Evolutionary conservation across 73 alveolate species (phyloP).

Genomic region (Tetrahymena malaccensis): DNA sequence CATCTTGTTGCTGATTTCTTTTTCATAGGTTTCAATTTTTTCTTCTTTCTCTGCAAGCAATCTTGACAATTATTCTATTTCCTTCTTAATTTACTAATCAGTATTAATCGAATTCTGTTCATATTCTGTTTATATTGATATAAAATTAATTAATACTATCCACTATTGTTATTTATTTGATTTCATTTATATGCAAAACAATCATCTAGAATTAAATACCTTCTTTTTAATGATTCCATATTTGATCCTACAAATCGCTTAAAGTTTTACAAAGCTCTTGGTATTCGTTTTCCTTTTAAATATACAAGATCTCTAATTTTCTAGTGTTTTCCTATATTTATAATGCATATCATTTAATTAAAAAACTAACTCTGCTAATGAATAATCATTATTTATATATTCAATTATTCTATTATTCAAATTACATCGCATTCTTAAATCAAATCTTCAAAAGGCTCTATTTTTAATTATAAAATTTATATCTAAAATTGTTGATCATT

Average conservation of each 20-base stretch:
- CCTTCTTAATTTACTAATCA: background rate
- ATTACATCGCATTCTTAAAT: background rate
- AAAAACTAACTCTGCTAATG: background rate
- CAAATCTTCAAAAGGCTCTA: background rate
- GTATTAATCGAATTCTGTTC: background rate
- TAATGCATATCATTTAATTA: background rate
- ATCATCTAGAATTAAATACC: background rate
- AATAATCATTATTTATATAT: background rate
- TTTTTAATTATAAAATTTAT: background rate
- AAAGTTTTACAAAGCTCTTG: background rate
- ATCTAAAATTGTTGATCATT: background rate
- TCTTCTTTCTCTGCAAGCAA: background rate
- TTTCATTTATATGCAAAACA: background rate
- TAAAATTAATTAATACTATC: too few relatives aligned
- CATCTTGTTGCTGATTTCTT: background rate
- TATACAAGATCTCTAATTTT: background rate
- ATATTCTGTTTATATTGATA: background rate
- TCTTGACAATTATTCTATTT: background rate
- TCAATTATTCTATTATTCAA: background rate
- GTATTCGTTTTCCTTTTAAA: background rate
- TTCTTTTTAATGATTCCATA: background rate
- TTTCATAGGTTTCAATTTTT: background rate
- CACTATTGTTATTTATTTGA: background rate
- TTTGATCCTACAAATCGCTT: background rate
- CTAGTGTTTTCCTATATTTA: background rate